These are phyloP conservation scores for Amphibolis antarctica DNA, from an alignment of 106 monocot species.

Conservation along the genomic window DNA sequence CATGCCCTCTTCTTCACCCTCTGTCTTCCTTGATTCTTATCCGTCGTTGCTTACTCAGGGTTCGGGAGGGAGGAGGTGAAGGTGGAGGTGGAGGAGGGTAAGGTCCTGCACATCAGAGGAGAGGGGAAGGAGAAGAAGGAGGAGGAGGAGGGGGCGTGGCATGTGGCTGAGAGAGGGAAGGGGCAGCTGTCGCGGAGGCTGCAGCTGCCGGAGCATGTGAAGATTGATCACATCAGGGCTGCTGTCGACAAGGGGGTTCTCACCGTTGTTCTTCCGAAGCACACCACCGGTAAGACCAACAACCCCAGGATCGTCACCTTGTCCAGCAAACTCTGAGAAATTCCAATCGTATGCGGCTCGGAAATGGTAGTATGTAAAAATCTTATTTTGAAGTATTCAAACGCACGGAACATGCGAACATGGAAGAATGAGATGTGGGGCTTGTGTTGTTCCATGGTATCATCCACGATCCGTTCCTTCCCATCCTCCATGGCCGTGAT, in stretches of 20 bases:
- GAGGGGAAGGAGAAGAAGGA: background rate
- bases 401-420: too few species aligned
- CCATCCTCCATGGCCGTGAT: too few species aligned
- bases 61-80: slow-evolving; percentile 9
- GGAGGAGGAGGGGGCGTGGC: slow-evolving; percentile 3
- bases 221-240: slow-evolving; percentile 9
- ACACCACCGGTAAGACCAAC: slow-evolving; percentile 1
- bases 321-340: slow-evolving; percentile 10
- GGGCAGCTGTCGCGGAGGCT: slow-evolving; percentile 1
- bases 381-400: too few species aligned
- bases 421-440: too few species aligned
- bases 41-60: background rate
- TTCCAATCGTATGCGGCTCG: too few species aligned
- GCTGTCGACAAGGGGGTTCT: slow-evolving; percentile 9
- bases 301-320: slow-evolving; percentile 7
- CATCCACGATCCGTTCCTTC: too few species aligned
- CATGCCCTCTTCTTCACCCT: background rate
- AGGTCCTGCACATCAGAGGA: background rate
- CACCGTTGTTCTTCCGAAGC: slow-evolving; percentile 9
- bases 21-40: background rate
- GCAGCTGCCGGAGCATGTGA: slow-evolving; percentile 8
- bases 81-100: slow-evolving; percentile 5
- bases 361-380: too few species aligned
- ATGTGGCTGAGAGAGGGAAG: slow-evolving; percentile 5
- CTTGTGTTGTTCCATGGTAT: too few species aligned